Base-by-base conservation (phyloP, 2,329 filamentous ascomycete genomes). In the Calonectria multiphialidica region DNA sequence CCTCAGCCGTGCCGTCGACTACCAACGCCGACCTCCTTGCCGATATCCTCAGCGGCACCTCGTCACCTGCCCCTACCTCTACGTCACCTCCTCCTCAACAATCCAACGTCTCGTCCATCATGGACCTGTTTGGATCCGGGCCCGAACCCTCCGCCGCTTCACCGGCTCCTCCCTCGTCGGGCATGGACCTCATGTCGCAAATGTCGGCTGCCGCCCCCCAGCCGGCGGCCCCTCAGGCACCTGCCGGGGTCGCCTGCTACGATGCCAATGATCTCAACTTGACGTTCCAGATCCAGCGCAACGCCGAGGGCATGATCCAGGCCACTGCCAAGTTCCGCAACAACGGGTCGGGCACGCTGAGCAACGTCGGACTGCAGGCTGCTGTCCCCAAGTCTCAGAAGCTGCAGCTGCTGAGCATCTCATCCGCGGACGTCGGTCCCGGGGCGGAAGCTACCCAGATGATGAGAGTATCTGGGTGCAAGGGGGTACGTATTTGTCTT, bases 301-400 rank as follows among this genome's bases (percentile, higher is more conserved):
- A 93, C 76, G 89, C 93, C 4, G 94, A 95, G 80, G 92, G 93
- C 55, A 91, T 91, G 10, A 93, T 98, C 23, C 95, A 98, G 81
- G 92, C 98, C 8, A 88, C 93, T 62, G 95, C 95, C 18, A 92
- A 92, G 10, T 99, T 99, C 88, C 91, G 90, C 45, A 98, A 98
- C 83, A 90, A 86, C 0, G 88, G 88, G 70, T 91, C 93, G 35
- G 89, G 88, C 16, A 85, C 87, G 16, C 87, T 98, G 61, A 92
- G 92, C 18, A 91, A 90, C 55, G 94, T 98, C 35, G 95, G 94
- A 30, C 84, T 99, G 76, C 97, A 99, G 83, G 97, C 96, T 50
- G 97, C 97, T 1, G 97, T 99, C 66, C 97, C 97, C 10, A 99
- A 98, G 86, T 95, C 94, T 53, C 97, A 99, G 85, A 98, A 97